Percentiles rank a stretch among this genome's conserved stretches.
Evolutionary conservation across 371 early-diverging fungal genomes (phyloP).

Genomic region (Rhizopus stolonifer): DNA sequence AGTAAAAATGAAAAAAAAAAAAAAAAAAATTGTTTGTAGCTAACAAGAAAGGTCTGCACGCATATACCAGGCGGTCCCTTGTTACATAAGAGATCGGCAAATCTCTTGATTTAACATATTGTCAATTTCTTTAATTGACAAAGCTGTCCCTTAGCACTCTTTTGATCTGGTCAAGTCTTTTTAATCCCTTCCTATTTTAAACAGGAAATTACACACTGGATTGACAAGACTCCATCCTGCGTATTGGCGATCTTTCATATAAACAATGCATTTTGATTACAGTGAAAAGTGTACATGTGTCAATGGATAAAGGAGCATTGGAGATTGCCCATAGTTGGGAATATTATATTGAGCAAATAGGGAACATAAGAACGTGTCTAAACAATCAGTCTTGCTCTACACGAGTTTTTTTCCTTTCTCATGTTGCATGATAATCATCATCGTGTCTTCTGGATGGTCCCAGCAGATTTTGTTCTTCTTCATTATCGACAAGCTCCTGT

Average conservation of each 20-base stretch:
- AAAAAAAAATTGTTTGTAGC: not conserved
- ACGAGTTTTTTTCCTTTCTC: too few species aligned
- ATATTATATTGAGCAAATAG: conserved; percentile 1
- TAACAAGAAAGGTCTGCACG: too few species aligned
- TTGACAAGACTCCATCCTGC: not conserved
- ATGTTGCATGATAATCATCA: conserved; percentile 9
- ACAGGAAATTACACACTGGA: not conserved
- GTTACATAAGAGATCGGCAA: conserved; percentile 5
- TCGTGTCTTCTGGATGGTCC: too few species aligned
- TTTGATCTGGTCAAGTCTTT: not conserved
- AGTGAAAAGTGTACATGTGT: not conserved
- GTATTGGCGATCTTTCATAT: not conserved
- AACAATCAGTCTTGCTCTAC: conserved; percentile 2
- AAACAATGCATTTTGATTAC: not conserved
- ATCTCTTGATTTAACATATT: conserved; percentile 11
- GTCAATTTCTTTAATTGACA: conserved; percentile 24
- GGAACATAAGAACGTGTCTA: conserved; percentile 11
- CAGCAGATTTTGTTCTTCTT: too few species aligned
- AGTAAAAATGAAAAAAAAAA: not conserved
- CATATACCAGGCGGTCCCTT: too few species aligned
- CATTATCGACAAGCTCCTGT: conserved; percentile 26
- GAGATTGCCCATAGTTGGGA: conserved; percentile 6
- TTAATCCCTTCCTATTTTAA: not conserved
- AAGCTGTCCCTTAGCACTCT: too few species aligned
- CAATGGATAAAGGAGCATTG: conserved; percentile 1